phyloP scores from a whole-genome alignment of 2,329 filamentous ascomycete genomes.

The Lasiodiplodia sp. region DNA sequence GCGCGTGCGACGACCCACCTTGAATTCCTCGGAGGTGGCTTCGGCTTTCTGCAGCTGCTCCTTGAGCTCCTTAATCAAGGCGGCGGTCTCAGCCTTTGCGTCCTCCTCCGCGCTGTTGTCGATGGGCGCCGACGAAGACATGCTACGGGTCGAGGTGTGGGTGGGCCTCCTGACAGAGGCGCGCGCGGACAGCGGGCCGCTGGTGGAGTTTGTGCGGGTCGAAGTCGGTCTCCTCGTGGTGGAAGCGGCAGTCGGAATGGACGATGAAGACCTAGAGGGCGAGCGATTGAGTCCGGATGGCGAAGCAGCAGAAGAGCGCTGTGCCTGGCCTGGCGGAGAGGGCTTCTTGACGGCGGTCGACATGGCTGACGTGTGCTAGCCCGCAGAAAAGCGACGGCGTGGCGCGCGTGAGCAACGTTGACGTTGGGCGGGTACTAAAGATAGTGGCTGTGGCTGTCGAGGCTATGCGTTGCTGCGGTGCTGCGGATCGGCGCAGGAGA shows the following conservation, averaged over 20 bases:
- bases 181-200: conserved; percentile 49
- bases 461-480: conserved; percentile 28
- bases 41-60: conserved; percentile 84
- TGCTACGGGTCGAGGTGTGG: conserved; percentile 42
- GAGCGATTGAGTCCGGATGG: conserved; percentile 43
- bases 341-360: conserved; percentile 47
- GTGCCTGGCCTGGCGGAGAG: conserved; percentile 43
- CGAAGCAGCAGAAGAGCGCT: conserved; percentile 38
- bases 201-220: conserved; percentile 34
- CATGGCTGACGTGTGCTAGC: conserved; percentile 35
- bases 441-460: conserved; percentile 28
- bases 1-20: conserved; percentile 19
- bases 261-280: conserved; percentile 39
- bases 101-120: conserved; percentile 60
- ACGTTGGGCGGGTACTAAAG: conserved; percentile 23
- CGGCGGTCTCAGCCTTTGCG: conserved; percentile 78
- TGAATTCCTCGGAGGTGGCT: conserved; percentile 74
- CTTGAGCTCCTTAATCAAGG: conserved; percentile 83
- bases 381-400: conserved; percentile 20
- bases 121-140: conserved; percentile 30
- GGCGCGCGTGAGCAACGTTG: conserved; percentile 8
- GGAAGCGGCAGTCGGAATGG: neutral
- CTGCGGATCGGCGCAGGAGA: conserved; percentile 15
- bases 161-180: conserved; percentile 48
- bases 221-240: conserved; percentile 30